Conservation (phyloP, 1,284 basidiomycete genomes). For the Malassezia sympodialis region DNA sequence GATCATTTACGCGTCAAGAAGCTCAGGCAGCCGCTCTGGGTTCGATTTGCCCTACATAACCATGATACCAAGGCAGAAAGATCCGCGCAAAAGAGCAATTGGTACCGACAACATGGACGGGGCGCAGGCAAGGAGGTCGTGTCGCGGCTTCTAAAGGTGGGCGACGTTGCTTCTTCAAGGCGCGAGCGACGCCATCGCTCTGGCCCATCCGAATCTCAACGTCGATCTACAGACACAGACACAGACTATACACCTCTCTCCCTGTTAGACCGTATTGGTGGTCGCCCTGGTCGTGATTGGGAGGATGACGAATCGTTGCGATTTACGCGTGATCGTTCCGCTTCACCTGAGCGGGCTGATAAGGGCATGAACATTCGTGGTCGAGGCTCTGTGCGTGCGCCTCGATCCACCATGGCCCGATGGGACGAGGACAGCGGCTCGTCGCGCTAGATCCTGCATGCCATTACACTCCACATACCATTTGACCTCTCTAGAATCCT, state of each 20-base stretch:
- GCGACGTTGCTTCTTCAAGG: constrained; percentile 15
- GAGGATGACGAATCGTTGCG: neutral
- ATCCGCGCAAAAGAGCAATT: constrained; percentile 27
- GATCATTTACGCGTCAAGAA: constrained; percentile 21
- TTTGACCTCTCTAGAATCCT: neutral
- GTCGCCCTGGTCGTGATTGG: constrained; percentile 7
- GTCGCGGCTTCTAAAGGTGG: constrained; percentile 33
- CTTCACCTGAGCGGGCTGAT: neutral
- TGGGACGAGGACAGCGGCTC: constrained; percentile 3
- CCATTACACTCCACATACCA: neutral
- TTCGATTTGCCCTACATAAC: constrained; percentile 30
- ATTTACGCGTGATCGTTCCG: constrained; percentile 6
- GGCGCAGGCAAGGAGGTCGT: constrained; percentile 44
- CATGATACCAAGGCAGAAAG: constrained; percentile 33
- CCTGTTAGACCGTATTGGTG: neutral
- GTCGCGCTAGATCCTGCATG: neutral
- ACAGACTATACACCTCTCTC: constrained; percentile 5
- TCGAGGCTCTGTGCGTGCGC: constrained; percentile 14
- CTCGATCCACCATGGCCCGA: neutral
- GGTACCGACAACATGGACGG: constrained; percentile 41
- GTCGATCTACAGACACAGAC: neutral
- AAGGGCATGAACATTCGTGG: constrained; percentile 8
- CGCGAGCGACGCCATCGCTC: neutral
- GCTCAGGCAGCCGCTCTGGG: constrained; percentile 26
- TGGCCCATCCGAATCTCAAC: neutral